Evolutionary conservation across 2,329 filamentous ascomycete species (phyloP), one percentile per base, ranked within the genome.

Genomic region (Ascochyta koolunga): DNA sequence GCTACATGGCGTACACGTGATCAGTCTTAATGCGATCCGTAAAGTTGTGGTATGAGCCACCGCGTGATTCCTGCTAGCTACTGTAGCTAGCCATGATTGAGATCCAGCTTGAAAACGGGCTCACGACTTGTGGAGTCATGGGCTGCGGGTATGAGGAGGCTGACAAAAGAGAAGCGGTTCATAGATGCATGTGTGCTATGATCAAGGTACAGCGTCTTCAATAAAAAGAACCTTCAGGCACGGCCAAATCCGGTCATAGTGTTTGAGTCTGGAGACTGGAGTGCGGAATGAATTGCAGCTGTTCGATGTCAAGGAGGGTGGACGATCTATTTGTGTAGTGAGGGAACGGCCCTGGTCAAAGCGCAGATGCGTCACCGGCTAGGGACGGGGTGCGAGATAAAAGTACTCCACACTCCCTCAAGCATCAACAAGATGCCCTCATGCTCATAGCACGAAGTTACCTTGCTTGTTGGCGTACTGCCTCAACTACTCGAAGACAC

Each of bases 381-480:
- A 65, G 49, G 47, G 47, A 46, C 62, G 64, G 62, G 35, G 33
- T 18, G 43, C 13, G 21, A 55, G 22, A 61, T 54, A 61, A 66
- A 64, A 59, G 49, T 56, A 32, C n/a, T 32, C 43, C 13, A 24
- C 33, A 15, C 13, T 43, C 48, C 40, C 19, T 16, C 39, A 24
- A 24, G 21, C 56, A 61, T 50, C 44, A 32, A 46, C 53, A 61
- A 49, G 38, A 73, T 72, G 70, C 58, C 54, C 65, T 60, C 60
- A 73, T 73, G 71, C 66, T 66, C 36, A 50, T 67, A 66, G 64
- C 56, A 45, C 61, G 54, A 10, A 64, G 53, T 58, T 60, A 55
- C 47, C 39, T 63, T 58, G 59, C 54, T 47, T 58, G 36, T 39
- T 52, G 60, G 58, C 60, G 47, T 39, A 39, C 24, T 36, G 37